Evolutionary conservation across 1,139 yeast genomes (phyloP).

Genomic region (Dujonia santamariae): DNA sequence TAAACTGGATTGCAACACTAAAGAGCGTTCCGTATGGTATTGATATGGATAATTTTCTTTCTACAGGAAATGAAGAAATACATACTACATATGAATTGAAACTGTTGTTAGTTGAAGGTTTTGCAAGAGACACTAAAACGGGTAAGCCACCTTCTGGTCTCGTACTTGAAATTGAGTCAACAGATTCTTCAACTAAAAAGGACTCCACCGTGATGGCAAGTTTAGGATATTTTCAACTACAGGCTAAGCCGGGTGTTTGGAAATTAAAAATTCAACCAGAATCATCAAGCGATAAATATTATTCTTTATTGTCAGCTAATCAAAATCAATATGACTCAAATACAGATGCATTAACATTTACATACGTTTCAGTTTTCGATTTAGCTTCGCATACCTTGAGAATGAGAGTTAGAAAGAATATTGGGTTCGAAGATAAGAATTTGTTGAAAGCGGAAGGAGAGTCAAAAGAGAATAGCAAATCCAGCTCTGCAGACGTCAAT

Average conservation of each 20-base stretch:
- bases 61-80: neutral
- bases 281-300: slow-evolving; percentile 34
- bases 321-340: slow-evolving; percentile 26
- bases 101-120: slow-evolving; percentile 67
- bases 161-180: slow-evolving; percentile 37
- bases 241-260: slow-evolving; percentile 70
- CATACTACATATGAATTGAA: slow-evolving; percentile 30
- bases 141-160: slow-evolving; percentile 50
- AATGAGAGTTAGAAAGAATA: slow-evolving; percentile 43
- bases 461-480: slow-evolving; percentile 5
- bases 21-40: slow-evolving; percentile 34
- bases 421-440: slow-evolving; percentile 38
- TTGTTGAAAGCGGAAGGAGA: slow-evolving; percentile 17
- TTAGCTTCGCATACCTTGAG: slow-evolving; percentile 45
- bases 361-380: slow-evolving; percentile 29
- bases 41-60: slow-evolving; percentile 55
- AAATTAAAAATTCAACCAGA: slow-evolving; percentile 37
- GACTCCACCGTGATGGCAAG: slow-evolving; percentile 74
- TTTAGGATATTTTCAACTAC: slow-evolving; percentile 73
- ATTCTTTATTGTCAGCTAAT: slow-evolving; percentile 38
- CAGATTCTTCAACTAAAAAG: slow-evolving; percentile 12
- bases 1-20: slow-evolving; percentile 61
- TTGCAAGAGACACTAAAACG: slow-evolving; percentile 45
- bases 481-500: slow-evolving; percentile 61
- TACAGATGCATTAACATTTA: slow-evolving; percentile 14